Evolutionary conservation across 1,284 basidiomycete genomes (phyloP).

Genomic region (Cerioporus squamosus): DNA sequence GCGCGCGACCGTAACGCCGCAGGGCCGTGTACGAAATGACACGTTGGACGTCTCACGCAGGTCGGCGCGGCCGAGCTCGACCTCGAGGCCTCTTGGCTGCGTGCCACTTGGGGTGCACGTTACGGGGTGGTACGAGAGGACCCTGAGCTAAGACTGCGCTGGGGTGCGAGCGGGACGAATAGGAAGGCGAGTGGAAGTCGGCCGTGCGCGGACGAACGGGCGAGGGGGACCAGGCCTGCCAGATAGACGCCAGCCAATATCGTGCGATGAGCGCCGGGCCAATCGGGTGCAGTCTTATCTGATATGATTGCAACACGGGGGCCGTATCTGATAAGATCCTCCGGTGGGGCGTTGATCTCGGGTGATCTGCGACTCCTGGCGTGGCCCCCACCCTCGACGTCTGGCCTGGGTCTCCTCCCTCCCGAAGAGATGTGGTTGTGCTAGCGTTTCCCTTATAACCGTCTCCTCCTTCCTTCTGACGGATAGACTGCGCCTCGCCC

Average conservation of each 20-base stretch:
- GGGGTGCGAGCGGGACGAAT: neutral
- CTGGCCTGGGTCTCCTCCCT: too few relatives aligned
- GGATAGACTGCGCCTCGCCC: constrained; percentile 19
- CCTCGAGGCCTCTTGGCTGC: neutral
- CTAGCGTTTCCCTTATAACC: constrained; percentile 19
- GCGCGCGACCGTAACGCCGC: constrained; percentile 4
- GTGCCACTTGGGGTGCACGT: neutral
- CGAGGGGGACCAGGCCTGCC: neutral
- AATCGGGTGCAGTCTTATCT: constrained; percentile 23
- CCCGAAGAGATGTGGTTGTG: neutral
- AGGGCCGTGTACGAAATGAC: constrained; percentile 1
- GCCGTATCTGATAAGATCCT: constrained; percentile 25
- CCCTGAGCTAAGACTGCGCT: neutral
- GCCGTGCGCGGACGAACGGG: neutral
- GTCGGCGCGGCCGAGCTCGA: constrained; percentile 2
- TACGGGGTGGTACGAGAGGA: constrained; percentile 1
- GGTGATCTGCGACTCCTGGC: constrained; percentile 3
- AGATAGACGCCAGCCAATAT: neutral
- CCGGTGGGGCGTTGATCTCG: constrained; percentile 4
- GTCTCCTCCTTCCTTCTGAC: constrained; percentile 15
- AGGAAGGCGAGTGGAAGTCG: neutral
- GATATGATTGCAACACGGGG: constrained; percentile 19
- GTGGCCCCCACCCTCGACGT: neutral
- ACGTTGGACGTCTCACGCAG: neutral
- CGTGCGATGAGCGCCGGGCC: constrained; percentile 5